A percentile compares a stretch with the other conserved stretches of the same genome.
Evolutionary conservation across 1,284 basidiomycete species (phyloP).

Genomic region (Rhizoctonia solani): DNA sequence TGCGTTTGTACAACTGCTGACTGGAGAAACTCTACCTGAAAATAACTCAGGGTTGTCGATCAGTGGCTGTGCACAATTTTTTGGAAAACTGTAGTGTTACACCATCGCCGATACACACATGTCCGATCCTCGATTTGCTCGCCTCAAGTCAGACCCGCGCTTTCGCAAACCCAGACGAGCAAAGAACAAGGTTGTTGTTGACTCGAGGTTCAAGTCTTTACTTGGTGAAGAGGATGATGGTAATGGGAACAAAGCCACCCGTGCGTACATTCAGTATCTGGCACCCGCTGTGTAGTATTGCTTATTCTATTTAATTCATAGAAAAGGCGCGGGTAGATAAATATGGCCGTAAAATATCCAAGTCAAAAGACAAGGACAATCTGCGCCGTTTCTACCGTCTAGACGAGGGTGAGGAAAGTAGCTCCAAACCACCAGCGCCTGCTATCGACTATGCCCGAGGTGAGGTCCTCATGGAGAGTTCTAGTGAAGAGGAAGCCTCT

Average conservation of each 20-base stretch:
- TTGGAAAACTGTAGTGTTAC: not conserved
- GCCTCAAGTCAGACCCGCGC: conserved; percentile 88
- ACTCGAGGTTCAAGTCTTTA: conserved; percentile 91
- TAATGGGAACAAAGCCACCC: conserved; percentile 45
- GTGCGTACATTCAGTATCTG: not conserved
- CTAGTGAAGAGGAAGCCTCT: conserved; percentile 60
- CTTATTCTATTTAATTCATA: conserved; percentile 19
- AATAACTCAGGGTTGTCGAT: too few relatives aligned
- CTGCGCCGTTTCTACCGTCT: conserved; percentile 84
- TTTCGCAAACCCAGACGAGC: conserved; percentile 85
- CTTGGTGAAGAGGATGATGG: conserved; percentile 56
- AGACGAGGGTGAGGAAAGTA: conserved; percentile 46
- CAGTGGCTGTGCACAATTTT: conserved; percentile 27
- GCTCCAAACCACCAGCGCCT: conserved; percentile 29
- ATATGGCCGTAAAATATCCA: conserved; percentile 80
- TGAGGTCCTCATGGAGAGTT: conserved; percentile 83
- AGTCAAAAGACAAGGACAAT: conserved; percentile 71
- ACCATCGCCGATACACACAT: too few relatives aligned
- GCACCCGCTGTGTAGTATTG: not conserved
- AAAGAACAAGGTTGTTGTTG: conserved; percentile 82
- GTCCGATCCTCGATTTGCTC: conserved; percentile 85
- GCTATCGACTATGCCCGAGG: conserved; percentile 86
- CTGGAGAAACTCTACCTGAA: too few relatives aligned
- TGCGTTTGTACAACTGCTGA: too few relatives aligned
- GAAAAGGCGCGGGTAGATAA: conserved; percentile 78